Base-by-base conservation (phyloP, 116 monocot genomes). In the Thalassia testudinum region DNA sequence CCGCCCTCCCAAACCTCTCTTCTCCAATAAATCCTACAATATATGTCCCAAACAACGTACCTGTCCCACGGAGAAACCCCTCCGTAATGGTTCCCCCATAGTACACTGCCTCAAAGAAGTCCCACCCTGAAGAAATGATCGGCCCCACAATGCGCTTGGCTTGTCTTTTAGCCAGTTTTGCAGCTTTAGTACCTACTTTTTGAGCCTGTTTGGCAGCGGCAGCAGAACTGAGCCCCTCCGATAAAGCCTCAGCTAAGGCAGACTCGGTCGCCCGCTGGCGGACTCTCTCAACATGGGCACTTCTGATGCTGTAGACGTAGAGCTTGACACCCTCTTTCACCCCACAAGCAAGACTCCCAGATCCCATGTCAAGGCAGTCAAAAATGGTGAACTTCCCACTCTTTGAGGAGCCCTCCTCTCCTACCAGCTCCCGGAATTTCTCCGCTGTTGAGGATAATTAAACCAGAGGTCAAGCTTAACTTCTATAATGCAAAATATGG, bases 61-160 rank as follows among this genome's bases (percentile, higher is more conserved):
- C n/a, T n/a, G n/a, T n/a, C n/a, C n/a, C n/a, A n/a, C n/a, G n/a
- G n/a, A n/a, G n/a, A n/a, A n/a, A 77, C 0, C 83, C 92, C 58
- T 92, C 92, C 0, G 73, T 77, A 42, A 83, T 43, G 37, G 70
- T 71, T 12, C 92, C 87, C 25, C 80, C 92, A 24, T 61, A 87
- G 61, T 92, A 83, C 42, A 80, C 70, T 27, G 92, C 92, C 53
- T 92, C 92, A 42, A 92, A 92, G 70, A 92, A 92, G 52, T 92
- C 92, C 92, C 92, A n/a, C n/a, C n/a, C n/a, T n/a, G n/a, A n/a
- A n/a, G n/a, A n/a, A n/a, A n/a, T n/a, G n/a, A n/a, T n/a, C 0
- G 86, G 87, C 5, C 87, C 92, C 1, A 77, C 14, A 23, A 92
- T 83, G 19, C 87, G 71, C 53, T 87, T 87, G 37, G 92, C 87